A percentile compares a stretch with the other conserved stretches of the same genome.
phyloP scores from a whole-genome alignment of 768 basidiomycete genomes.

The Phylloporus rhodoxanthus region DNA sequence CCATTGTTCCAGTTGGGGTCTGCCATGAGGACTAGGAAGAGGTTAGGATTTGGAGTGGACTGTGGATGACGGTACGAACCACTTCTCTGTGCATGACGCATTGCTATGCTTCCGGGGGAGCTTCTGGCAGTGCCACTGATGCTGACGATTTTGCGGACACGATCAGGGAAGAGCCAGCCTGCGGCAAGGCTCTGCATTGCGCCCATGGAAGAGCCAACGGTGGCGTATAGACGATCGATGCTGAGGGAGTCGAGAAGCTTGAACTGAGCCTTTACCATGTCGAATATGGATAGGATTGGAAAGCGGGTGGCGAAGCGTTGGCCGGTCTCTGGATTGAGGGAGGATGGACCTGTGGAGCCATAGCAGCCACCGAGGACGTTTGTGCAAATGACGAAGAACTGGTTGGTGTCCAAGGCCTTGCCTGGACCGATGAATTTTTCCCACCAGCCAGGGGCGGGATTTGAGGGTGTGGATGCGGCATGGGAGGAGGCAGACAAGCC shows the following conservation, averaged over 20 bases:
- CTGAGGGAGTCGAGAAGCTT: slow-evolving; percentile 76
- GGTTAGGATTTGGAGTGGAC: not conserved
- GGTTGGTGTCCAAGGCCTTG: slow-evolving; percentile 86
- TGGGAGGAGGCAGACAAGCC: slow-evolving; percentile 96
- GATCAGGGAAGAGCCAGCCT: slow-evolving; percentile 85
- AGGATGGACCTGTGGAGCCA: slow-evolving; percentile 92
- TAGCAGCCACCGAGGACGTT: slow-evolving; percentile 98
- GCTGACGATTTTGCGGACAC: slow-evolving; percentile 85
- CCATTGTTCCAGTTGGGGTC: slow-evolving; percentile 99
- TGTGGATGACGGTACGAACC: slow-evolving; percentile 42
- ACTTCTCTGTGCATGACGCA: slow-evolving; percentile 94
- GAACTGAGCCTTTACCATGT: slow-evolving; percentile 96
- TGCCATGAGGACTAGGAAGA: slow-evolving; percentile 82
- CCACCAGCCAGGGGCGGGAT: slow-evolving; percentile 93
- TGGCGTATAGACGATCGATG: slow-evolving; percentile 83
- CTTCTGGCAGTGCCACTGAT: slow-evolving; percentile 95
- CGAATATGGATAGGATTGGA: slow-evolving; percentile 88
- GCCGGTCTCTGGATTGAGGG: slow-evolving; percentile 62
- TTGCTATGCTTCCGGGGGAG: slow-evolving; percentile 86
- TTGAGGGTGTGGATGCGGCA: slow-evolving; percentile 73
- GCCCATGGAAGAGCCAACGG: slow-evolving; percentile 94
- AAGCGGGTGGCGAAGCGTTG: slow-evolving; percentile 84
- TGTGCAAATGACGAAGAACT: slow-evolving; percentile 90
- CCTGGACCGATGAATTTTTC: slow-evolving; percentile 97
- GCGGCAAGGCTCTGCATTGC: slow-evolving; percentile 96